Evolutionary conservation across 164 flowering plant species (phyloP), one percentile per base, ranked within the genome.

Genomic region (Liquidambar formosana): DNA sequence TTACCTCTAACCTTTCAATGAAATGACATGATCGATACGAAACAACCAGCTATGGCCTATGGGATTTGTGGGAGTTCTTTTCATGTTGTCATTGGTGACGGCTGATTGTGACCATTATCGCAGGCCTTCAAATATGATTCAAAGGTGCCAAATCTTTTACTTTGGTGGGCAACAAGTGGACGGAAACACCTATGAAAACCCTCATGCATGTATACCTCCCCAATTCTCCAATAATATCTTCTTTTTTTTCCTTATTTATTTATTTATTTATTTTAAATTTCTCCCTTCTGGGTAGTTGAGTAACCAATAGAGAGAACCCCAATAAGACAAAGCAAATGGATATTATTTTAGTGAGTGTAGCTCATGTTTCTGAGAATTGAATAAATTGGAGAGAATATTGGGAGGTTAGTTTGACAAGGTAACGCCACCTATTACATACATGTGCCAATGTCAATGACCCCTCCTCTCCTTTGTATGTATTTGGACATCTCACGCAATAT

Each of bases 401-500:
- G 28, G 58, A 54, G 28, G 16, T 22, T 54, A 25, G 58, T 54
- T 19, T 54, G n/a, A 19, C 25, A 16, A 43, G 19, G 19, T 28
- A 33, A 53, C 1, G 5, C 33, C 56, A 15, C 60, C n/a, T n/a
- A n/a, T n/a, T 25, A 51, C 66, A 48, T 61, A 57, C 75, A 72
- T 66, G 75, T 72, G 75, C 68, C 4, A 44, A 13, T 23, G 38
- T 63, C 51, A 41, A 46, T 44, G 3, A 18, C 18, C 26, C 22
- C 43, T 38, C 45, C n/a, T 18, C 38, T 22, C 19, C 25, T 49
- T 2, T 10, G 43, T 22, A 43, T 64, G 73, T 26, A 64, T 64
- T 72, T 66, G 46, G 73, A 74, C 73, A 74, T 72, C 66, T 71
- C 72, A 73, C 70, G 77, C 77, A 74, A 76, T 62, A 15, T 65